A percentile compares a stretch with the other conserved stretches of the same genome.
These are phyloP conservation scores for Metschnikowia arizonensis DNA, from an alignment of 805 yeast genomes.

Conservation along the genomic window DNA sequence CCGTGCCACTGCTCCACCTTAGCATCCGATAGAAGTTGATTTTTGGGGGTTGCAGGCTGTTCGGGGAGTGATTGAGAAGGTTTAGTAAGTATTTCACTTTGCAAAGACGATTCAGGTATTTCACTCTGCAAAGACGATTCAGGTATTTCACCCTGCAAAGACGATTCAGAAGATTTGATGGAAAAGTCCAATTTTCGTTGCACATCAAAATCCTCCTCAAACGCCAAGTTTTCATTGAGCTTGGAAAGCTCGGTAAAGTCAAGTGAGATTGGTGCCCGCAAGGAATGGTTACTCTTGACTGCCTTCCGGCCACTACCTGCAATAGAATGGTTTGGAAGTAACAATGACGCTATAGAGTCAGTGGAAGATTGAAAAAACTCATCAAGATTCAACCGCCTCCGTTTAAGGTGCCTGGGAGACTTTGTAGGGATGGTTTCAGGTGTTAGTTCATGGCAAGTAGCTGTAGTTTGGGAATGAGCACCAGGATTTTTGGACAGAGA, in stretches of 20 bases:
- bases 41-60: slow-evolving; percentile 29
- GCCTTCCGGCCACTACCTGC: slow-evolving; percentile 35
- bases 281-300: slow-evolving; percentile 6
- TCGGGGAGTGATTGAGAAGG: background rate
- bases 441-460: slow-evolving; percentile 13
- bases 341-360: slow-evolving; percentile 23
- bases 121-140: too few relatives aligned
- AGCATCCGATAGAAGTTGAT: slow-evolving; percentile 31
- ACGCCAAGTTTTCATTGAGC: slow-evolving; percentile 23
- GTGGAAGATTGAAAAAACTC: slow-evolving; percentile 9
- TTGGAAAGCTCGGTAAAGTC: slow-evolving; percentile 19
- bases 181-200: background rate
- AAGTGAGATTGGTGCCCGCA: slow-evolving; percentile 12
- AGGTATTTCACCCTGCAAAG: too few relatives aligned
- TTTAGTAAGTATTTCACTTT: too few relatives aligned
- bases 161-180: background rate
- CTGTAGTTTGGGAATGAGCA: background rate
- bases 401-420: slow-evolving; percentile 21
- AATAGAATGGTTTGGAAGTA: slow-evolving; percentile 37
- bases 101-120: too few relatives aligned
- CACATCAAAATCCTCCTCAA: slow-evolving; percentile 22
- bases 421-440: slow-evolving; percentile 34
- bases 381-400: slow-evolving; percentile 16
- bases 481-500: background rate
- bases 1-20: slow-evolving; percentile 38